A percentile compares a stretch with the other conserved stretches of the same genome.
Conservation (phyloP, 2,329 filamentous ascomycete species). For the Neonectria punicea region DNA sequence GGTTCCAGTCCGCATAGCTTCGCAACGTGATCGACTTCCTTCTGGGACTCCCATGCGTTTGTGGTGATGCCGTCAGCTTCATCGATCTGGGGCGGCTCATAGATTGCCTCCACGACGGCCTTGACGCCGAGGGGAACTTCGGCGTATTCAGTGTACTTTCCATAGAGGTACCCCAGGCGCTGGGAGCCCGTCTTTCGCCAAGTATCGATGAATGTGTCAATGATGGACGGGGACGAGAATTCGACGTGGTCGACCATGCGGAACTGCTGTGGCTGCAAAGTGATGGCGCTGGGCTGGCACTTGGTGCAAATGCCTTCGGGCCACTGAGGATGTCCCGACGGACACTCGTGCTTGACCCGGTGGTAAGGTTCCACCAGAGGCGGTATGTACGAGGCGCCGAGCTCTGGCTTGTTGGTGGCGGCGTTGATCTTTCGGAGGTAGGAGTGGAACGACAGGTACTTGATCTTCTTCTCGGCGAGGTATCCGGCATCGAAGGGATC, state of each 20-base stretch:
- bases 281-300: constrained; percentile 97
- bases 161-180: constrained; percentile 90
- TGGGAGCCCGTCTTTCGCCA: constrained; percentile 90
- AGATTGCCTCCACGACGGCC: constrained; percentile 95
- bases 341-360: constrained; percentile 87
- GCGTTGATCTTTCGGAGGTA: constrained; percentile 95
- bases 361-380: constrained; percentile 94
- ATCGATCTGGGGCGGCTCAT: constrained; percentile 91
- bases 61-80: constrained; percentile 90
- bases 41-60: constrained; percentile 85
- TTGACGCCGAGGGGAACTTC: constrained; percentile 95
- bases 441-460: constrained; percentile 96
- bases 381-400: constrained; percentile 94
- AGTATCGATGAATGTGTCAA: constrained; percentile 90
- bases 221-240: constrained; percentile 84
- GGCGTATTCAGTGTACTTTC: constrained; percentile 87
- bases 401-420: constrained; percentile 94
- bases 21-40: constrained; percentile 83
- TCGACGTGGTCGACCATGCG: constrained; percentile 99
- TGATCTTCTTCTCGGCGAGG: constrained; percentile 95
- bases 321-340: constrained; percentile 92
- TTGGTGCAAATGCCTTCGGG: constrained; percentile 98
- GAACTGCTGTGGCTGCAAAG: constrained; percentile 90
- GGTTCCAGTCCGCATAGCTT: constrained; percentile 85
- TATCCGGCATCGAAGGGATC: constrained; percentile 94